Evolutionary conservation across 257 asterid species (phyloP).

Genomic region (Nyctanthes arbortristis): DNA sequence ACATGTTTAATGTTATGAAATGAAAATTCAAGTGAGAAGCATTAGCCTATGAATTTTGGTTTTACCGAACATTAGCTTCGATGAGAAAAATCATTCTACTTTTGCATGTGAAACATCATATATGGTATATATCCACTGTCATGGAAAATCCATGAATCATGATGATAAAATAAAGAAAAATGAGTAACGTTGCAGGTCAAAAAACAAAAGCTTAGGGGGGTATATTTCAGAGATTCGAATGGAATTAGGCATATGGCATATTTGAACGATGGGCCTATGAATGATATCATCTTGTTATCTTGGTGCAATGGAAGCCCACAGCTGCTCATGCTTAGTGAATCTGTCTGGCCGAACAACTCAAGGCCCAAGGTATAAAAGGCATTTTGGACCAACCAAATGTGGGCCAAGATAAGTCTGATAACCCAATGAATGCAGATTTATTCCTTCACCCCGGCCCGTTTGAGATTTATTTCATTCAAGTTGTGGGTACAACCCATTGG

Average conservation of each 20-base stretch:
- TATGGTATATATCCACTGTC: neutral
- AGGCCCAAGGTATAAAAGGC: conserved; percentile 24
- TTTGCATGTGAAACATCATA: too few species aligned
- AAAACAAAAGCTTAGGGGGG: conserved; percentile 61
- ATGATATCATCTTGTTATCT: conserved; percentile 67
- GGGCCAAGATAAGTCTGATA: conserved; percentile 80
- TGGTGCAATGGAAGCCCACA: conserved; percentile 94
- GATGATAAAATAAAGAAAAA: neutral
- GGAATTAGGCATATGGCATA: conserved; percentile 53
- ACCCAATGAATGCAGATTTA: conserved; percentile 62
- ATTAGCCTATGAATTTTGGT: too few species aligned
- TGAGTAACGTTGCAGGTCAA: conserved; percentile 23
- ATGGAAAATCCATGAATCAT: neutral
- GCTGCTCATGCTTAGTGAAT: conserved; percentile 64
- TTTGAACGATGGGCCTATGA: conserved; percentile 34
- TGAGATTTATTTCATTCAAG: conserved; percentile 50
- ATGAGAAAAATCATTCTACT: neutral
- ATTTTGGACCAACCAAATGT: conserved; percentile 53
- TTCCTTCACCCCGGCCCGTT: conserved; percentile 59
- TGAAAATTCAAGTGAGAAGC: too few species aligned
- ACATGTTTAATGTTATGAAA: neutral
- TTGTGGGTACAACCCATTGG: conserved; percentile 63
- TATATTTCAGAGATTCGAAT: conserved; percentile 48
- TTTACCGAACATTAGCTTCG: too few species aligned
- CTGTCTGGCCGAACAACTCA: conserved; percentile 33